Percentiles rank a stretch among this genome's conserved stretches.
These are phyloP conservation scores for Dactylonectria estremocensis DNA, from an alignment of 2,329 filamentous ascomycete species.

Conservation along the genomic window DNA sequence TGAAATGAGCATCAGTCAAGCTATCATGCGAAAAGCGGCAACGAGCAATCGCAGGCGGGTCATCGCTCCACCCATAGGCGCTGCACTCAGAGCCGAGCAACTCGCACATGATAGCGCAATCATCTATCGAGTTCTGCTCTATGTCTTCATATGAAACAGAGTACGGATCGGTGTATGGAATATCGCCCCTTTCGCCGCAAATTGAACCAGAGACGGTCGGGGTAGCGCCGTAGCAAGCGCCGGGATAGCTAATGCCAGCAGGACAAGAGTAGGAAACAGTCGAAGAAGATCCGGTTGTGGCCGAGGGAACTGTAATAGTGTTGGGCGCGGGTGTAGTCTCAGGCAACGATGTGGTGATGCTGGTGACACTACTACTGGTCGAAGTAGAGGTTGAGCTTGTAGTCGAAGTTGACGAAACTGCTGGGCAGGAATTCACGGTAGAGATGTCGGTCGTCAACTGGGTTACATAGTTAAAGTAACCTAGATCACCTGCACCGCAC, in stretches of 20 bases:
- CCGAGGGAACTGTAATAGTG: background rate
- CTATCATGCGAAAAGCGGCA: no score
- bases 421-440: conserved; percentile 28
- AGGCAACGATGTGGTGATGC: background rate
- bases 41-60: no score
- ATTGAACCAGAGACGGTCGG: conserved; percentile 17
- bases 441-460: conserved; percentile 21
- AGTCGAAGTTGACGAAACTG: background rate
- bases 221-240: conserved; percentile 20
- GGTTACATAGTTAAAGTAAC: conserved; percentile 42
- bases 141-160: background rate
- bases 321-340: conserved; percentile 11
- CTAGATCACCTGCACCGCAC: conserved; percentile 32
- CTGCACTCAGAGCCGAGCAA: no score
- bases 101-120: conserved; percentile 25
- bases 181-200: conserved; percentile 30
- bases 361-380: background rate
- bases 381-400: conserved; percentile 5
- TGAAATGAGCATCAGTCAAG: no score
- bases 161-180: conserved; percentile 22
- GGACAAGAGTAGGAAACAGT: conserved; percentile 12
- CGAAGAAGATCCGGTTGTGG: conserved; percentile 1
- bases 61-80: no score
- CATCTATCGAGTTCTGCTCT: conserved; percentile 29
- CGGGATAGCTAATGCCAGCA: conserved; percentile 32